A percentile compares a stretch with the other conserved stretches of the same genome.
Conservation (phyloP, 2,329 filamentous ascomycete genomes). For the Cercospora zeae-maydis region DNA sequence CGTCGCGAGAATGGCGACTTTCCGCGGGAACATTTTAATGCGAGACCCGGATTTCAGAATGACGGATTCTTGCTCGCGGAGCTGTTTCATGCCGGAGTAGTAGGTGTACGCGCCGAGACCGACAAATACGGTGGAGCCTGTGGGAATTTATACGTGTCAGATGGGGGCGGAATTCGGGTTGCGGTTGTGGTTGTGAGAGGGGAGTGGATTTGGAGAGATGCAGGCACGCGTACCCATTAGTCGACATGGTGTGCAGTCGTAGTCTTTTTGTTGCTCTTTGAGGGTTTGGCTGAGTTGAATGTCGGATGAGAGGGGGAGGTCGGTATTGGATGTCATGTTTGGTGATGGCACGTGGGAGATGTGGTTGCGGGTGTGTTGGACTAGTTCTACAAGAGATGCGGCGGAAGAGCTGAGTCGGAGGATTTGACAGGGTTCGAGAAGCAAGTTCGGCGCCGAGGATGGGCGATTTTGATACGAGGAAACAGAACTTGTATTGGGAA, state of each 20-base stretch:
- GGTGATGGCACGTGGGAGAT: not conserved
- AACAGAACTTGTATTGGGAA: not conserved
- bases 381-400: not conserved
- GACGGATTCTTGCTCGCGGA: conserved; percentile 40
- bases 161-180: too few species aligned
- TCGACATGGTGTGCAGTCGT: conserved; percentile 35
- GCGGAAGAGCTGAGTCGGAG: not conserved
- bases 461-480: not conserved
- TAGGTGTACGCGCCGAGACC: conserved; percentile 48
- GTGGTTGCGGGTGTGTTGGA: not conserved
- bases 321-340: not conserved
- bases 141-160: not conserved
- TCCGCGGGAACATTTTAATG: conserved; percentile 42
- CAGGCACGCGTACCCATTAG: conserved; percentile 31
- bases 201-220: not conserved
- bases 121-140: conserved; percentile 46
- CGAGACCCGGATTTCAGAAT: conserved; percentile 42
- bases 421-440: not conserved
- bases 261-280: conserved; percentile 26
- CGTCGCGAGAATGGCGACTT: conserved; percentile 41
- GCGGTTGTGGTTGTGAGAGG: too few species aligned
- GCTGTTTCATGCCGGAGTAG: conserved; percentile 45
- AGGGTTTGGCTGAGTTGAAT: conserved; percentile 25
- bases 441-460: conserved; percentile 7
- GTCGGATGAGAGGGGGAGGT: conserved; percentile 22